phyloP scores from a whole-genome alignment of 345 rosid genomes.

The Xanthoceras sorbifolium region DNA sequence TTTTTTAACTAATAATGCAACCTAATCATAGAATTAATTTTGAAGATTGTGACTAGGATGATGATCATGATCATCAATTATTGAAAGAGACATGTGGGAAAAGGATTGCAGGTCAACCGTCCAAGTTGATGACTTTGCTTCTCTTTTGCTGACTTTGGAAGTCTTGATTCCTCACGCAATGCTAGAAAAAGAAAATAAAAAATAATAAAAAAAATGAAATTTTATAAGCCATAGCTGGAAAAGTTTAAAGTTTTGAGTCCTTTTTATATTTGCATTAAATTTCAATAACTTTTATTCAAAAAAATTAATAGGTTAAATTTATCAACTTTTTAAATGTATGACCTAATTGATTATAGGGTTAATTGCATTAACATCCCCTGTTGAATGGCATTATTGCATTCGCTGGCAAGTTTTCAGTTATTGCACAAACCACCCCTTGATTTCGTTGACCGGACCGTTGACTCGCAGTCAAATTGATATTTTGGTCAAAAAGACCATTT shows the following conservation, averaged over 20 bases:
- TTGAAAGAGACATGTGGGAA: conserved; percentile 10
- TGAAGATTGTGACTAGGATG: not conserved
- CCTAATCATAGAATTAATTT: not conserved
- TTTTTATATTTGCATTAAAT: no score
- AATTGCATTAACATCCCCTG: no score
- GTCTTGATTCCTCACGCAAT: conserved; percentile 26
- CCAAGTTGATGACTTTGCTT: conserved; percentile 15
- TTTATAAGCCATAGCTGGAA: conserved; percentile 19
- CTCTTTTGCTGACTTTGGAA: conserved; percentile 16
- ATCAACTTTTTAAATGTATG: no score
- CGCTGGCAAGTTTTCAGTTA: no score
- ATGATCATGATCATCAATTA: not conserved
- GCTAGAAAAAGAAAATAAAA: not conserved
- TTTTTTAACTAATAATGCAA: not conserved
- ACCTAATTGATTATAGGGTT: no score
- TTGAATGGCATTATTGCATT: no score
- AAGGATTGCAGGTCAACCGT: not conserved
- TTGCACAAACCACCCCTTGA: no score
- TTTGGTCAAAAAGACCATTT: no score
- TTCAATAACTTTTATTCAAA: no score
- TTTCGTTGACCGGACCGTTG: no score
- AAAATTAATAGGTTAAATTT: no score
- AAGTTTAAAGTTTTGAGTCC: not conserved
- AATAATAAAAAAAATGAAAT: not conserved
- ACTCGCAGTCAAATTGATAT: no score